Base-by-base conservation (phyloP, 768 basidiomycete genomes). In the Hydnomerulius pinastri region DNA sequence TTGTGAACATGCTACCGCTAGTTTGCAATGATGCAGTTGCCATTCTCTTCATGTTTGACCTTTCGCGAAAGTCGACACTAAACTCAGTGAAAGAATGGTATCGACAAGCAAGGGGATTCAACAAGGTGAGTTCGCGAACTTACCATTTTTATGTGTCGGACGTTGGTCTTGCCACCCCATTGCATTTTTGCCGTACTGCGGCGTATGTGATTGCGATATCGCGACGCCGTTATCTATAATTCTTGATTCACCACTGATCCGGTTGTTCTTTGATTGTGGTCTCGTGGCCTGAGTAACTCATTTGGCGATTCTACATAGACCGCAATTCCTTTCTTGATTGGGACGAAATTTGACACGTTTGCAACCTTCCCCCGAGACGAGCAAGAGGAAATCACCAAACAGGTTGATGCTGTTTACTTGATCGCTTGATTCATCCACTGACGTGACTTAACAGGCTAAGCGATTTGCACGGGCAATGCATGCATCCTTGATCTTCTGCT, bases 31-130 rank as follows among this genome's bases (percentile, higher is more conserved):
- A 98, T 61, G 96, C 97, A n/a, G 95, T 98, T 50, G 97, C 97
- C 33, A 96, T 99, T 64, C 78, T 99, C 40, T 99, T 98, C 85
- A 98, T 98, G 97, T 99, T 99, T 68, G 97, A 99, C 75, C 80
- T 99, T 39, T 93, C 92, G 51, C 85, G 97, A 59, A 98, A 98
- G 73, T 92, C 91, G 53, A 99, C 97, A 36, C 72, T 99, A 55
- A 98, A 98, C 73, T 96, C 92, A 50, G 93, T 99, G 61, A 98
- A 98, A 73, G 97, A 99, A 72, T 99, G 97, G 97, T 99, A 98
- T 78, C 82, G 97, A 61, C 97, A 99, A 73, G 94, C 95, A 45
- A 80, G 97, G 62, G 97, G 97, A 18, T 99, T 99, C 75, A 98
- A 98, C 76, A 98, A 98, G 81, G 96, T 94, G 51, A 44, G 80